phyloP scores from a whole-genome alignment of 164 flowering plant genomes.

The Saururus chinensis region DNA sequence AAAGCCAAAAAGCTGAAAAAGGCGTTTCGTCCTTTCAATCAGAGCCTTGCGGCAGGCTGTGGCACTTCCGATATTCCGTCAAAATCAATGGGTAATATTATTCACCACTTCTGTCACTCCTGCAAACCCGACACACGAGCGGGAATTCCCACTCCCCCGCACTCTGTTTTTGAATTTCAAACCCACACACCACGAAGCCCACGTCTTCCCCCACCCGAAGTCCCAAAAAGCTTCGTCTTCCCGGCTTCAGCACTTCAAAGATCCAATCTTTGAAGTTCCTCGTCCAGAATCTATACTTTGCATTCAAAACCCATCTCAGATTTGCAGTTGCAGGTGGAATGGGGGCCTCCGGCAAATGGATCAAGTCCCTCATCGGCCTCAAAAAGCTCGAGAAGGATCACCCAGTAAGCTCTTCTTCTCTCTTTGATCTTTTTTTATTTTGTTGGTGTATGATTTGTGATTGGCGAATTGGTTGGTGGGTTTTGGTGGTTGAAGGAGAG shows the following conservation, averaged over 20 bases:
- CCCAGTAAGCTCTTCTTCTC: constrained; percentile 25
- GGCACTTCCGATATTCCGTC: too few species aligned
- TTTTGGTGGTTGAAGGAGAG: constrained; percentile 21
- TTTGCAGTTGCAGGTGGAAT: constrained; percentile 14
- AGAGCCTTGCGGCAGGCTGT: too few species aligned
- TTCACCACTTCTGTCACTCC: too few species aligned
- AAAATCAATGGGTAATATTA: too few species aligned
- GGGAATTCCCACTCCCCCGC: too few species aligned
- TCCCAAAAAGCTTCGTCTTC: too few species aligned
- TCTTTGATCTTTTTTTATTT: not conserved
- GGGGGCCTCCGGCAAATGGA: constrained; percentile 89
- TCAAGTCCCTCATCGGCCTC: constrained; percentile 49
- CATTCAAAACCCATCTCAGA: not conserved
- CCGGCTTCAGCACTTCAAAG: not conserved
- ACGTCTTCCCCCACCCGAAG: too few species aligned
- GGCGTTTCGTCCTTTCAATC: too few species aligned
- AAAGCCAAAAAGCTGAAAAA: too few species aligned
- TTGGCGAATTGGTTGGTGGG: not conserved
- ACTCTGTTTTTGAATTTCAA: too few species aligned
- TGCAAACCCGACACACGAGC: too few species aligned
- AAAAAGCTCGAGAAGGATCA: constrained; percentile 39
- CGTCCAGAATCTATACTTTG: not conserved
- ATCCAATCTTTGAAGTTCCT: not conserved
- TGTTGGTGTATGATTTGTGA: not conserved
- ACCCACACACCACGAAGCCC: too few species aligned